A percentile compares a stretch with the other conserved stretches of the same genome.
Conservation (phyloP, 1,284 basidiomycete species). For the Apiotrichum mycotoxinovorans region DNA sequence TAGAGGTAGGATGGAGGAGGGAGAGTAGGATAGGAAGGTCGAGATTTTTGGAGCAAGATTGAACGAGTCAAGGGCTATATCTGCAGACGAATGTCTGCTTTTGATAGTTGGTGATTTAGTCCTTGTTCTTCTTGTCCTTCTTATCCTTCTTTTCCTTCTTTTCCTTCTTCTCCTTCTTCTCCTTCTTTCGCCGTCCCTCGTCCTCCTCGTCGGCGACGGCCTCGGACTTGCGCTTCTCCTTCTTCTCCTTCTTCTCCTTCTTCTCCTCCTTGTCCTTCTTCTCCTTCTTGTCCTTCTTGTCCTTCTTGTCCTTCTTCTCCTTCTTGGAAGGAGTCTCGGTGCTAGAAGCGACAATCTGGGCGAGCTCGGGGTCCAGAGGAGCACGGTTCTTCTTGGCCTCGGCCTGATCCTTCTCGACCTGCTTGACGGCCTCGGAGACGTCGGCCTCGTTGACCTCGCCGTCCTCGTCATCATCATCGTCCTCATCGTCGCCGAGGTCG, state of each 20-base stretch:
- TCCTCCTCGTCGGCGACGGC: conserved; percentile 25
- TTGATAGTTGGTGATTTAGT: not conserved
- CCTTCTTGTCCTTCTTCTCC: conserved; percentile 63
- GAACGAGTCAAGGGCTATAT: not conserved
- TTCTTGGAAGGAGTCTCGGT: conserved; percentile 31
- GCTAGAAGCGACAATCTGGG: conserved; percentile 31
- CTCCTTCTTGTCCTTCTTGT: conserved; percentile 71
- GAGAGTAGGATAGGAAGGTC: not conserved
- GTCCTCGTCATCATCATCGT: conserved; percentile 63
- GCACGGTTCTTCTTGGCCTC: conserved; percentile 28
- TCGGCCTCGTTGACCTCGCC: conserved; percentile 53
- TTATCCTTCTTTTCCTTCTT: conserved; percentile 12
- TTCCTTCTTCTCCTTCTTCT: conserved; percentile 34
- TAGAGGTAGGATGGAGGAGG: not conserved
- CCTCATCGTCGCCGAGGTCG: conserved; percentile 64
- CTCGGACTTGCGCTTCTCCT: conserved; percentile 38
- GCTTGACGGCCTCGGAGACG: conserved; percentile 37
- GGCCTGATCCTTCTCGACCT: conserved; percentile 57
- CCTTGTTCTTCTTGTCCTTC: conserved; percentile 31
- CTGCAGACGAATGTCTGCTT: not conserved
- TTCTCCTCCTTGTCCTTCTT: conserved; percentile 22
- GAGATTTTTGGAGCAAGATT: not conserved
- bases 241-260: conserved; percentile 24
- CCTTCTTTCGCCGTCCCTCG: not conserved
- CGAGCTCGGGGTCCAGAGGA: conserved; percentile 44